Evolutionary conservation across 148 eudicot genomes (phyloP).

Genomic region (Polygonum aviculare): DNA sequence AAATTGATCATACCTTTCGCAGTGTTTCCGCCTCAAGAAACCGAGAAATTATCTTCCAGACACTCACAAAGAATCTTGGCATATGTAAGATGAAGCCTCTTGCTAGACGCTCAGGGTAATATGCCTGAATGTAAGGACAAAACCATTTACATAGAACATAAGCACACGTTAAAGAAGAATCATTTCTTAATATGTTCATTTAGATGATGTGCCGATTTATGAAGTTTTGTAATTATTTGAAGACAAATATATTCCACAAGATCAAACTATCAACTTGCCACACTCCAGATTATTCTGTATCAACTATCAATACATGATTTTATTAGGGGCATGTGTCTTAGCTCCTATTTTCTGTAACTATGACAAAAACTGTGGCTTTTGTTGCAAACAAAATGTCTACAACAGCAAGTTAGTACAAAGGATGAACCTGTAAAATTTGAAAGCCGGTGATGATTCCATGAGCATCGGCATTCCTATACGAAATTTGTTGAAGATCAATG

Average conservation of each 20-base stretch:
- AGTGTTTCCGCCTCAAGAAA: slow-evolving; percentile 50
- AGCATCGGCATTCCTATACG: slow-evolving; percentile 42
- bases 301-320: no score
- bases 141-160: neutral
- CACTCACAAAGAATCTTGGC: slow-evolving; percentile 46
- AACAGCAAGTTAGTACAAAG: neutral
- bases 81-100: slow-evolving; percentile 35
- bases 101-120: slow-evolving; percentile 50
- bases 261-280: no score
- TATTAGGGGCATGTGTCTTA: no score
- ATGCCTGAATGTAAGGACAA: slow-evolving; percentile 23
- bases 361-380: neutral
- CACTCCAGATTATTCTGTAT: no score
- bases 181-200: no score
- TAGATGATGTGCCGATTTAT: no score
- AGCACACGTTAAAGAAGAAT: no score
- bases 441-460: slow-evolving; percentile 52
- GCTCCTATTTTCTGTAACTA: no score
- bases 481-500: slow-evolving; percentile 38
- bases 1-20: slow-evolving; percentile 28
- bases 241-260: no score
- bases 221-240: no score
- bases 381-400: neutral
- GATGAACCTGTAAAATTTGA: slow-evolving; percentile 47
- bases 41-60: slow-evolving; percentile 39